These are phyloP conservation scores for Chimonanthus praecox DNA, from an alignment of 164 flowering plant species.

Conservation along the genomic window DNA sequence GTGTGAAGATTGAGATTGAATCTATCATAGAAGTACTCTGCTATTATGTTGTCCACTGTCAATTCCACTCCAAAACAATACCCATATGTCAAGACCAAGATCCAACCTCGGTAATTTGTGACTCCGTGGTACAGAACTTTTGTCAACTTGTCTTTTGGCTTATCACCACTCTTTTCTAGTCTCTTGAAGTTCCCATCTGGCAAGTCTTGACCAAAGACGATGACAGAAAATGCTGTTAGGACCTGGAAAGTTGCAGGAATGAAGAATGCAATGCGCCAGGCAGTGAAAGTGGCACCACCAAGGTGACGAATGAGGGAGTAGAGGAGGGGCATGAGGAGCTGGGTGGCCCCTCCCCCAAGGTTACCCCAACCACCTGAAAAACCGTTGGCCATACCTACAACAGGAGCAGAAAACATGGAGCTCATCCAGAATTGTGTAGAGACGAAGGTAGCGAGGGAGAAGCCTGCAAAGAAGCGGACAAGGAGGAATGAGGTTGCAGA, in stretches of 20 bases:
- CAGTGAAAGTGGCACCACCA: slow-evolving; percentile 55
- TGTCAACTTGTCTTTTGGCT: slow-evolving; percentile 51
- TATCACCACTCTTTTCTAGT: slow-evolving; percentile 55
- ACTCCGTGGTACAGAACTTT: slow-evolving; percentile 47
- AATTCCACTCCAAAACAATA: slow-evolving; percentile 88
- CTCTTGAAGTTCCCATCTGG: slow-evolving; percentile 64
- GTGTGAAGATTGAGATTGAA: slow-evolving; percentile 75
- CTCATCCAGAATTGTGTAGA: slow-evolving; percentile 96
- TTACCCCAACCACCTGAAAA: slow-evolving; percentile 88
- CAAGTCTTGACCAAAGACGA: slow-evolving; percentile 67
- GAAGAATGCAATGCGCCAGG: slow-evolving; percentile 83
- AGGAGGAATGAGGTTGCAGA: slow-evolving; percentile 52
- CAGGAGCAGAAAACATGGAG: slow-evolving; percentile 61
- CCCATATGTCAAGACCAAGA: slow-evolving; percentile 72
- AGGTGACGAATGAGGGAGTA: slow-evolving; percentile 32
- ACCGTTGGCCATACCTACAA: slow-evolving; percentile 74
- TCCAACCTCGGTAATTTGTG: slow-evolving; percentile 81
- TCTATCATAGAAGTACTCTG: slow-evolving; percentile 75
- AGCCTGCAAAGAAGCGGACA: slow-evolving; percentile 71
- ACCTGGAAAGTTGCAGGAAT: slow-evolving; percentile 69
- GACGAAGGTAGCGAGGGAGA: slow-evolving; percentile 80
- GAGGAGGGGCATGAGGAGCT: slow-evolving; percentile 80
- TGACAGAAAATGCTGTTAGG: slow-evolving; percentile 44
- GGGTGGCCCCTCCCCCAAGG: slow-evolving; percentile 89
- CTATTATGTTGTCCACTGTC: slow-evolving; percentile 77